Conservation (phyloP, 1,284 basidiomycete genomes). For the Ganoderma leucocontextum region DNA sequence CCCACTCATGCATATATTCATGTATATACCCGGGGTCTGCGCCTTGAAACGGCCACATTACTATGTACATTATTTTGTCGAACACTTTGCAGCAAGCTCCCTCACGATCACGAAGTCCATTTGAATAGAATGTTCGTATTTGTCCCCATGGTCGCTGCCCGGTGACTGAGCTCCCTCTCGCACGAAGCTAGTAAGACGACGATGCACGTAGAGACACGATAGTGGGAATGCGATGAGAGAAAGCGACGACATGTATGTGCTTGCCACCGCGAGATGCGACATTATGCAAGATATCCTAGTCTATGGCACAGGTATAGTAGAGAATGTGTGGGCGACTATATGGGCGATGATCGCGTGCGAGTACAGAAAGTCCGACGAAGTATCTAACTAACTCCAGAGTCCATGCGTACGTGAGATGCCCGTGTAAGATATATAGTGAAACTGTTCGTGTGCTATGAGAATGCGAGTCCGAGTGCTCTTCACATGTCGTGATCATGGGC, state of each 20-base stretch:
- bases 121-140: constrained; percentile 6
- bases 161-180: background rate
- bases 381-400: constrained; percentile 32
- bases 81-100: background rate
- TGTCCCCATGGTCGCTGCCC: background rate
- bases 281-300: constrained; percentile 34
- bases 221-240: constrained; percentile 3
- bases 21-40: constrained; percentile 15
- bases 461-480: constrained; percentile 27
- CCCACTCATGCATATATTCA: background rate
- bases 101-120: background rate
- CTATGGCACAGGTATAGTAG: constrained; percentile 35
- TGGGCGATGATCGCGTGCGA: constrained; percentile 33
- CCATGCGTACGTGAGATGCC: constrained; percentile 31
- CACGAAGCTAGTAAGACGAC: background rate
- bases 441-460: constrained; percentile 27
- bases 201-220: background rate
- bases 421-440: constrained; percentile 14
- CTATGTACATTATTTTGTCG: background rate
- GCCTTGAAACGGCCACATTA: background rate
- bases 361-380: constrained; percentile 40
- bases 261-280: constrained; percentile 23
- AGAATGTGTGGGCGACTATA: constrained; percentile 40
- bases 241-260: constrained; percentile 1
- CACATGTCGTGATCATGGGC: constrained; percentile 48